phyloP scores from a whole-genome alignment of 2,329 filamentous ascomycete genomes.

The Ophiocordyceps sinensis region DNA sequence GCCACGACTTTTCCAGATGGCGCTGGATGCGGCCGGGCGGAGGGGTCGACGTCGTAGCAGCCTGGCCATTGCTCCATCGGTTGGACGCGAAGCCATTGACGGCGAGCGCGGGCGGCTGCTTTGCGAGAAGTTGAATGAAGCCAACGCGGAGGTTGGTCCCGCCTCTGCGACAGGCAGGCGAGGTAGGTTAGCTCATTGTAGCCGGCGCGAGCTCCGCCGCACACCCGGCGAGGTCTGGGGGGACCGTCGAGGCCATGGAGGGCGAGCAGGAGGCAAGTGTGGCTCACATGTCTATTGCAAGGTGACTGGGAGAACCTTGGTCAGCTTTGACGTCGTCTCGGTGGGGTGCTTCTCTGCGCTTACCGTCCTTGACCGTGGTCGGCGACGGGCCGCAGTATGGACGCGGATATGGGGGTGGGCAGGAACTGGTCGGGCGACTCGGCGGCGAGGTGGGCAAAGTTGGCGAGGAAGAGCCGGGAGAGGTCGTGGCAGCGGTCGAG shows the following conservation, averaged over 20 bases:
- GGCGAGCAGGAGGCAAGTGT: background rate
- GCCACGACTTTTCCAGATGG: conserved; percentile 56
- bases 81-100: conserved; percentile 2
- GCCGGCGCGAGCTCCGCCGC: background rate
- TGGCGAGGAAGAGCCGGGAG: conserved; percentile 29
- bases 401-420: conserved; percentile 45
- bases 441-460: conserved; percentile 35
- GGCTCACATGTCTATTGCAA: conserved; percentile 51
- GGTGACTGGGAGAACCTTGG: conserved; percentile 28
- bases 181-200: background rate
- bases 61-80: background rate
- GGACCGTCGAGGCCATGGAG: too few species aligned
- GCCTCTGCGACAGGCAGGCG: conserved; percentile 27
- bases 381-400: conserved; percentile 34
- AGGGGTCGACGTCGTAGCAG: background rate
- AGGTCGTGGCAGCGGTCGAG: conserved; percentile 28
- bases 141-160: conserved; percentile 56
- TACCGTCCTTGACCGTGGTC: conserved; percentile 31
- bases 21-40: conserved; percentile 32
- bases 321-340: background rate
- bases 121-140: conserved; percentile 46
- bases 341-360: conserved; percentile 13
- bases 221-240: too few species aligned
- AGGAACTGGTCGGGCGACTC: conserved; percentile 42
- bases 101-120: conserved; percentile 5